Conservation (phyloP, 2,329 filamentous ascomycete species). For the Nakataea oryzae region DNA sequence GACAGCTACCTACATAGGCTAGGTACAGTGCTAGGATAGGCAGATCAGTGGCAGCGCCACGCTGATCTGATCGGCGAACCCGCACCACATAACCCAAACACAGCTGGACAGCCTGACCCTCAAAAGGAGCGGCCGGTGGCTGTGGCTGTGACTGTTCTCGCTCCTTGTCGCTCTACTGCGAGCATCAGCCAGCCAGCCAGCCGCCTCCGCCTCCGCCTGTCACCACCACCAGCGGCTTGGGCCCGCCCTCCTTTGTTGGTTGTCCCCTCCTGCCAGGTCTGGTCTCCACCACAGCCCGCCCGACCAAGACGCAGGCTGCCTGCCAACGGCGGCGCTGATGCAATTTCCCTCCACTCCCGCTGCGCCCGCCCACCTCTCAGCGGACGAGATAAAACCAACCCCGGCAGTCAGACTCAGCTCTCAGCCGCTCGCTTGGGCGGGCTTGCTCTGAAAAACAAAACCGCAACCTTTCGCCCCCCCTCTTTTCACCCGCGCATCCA, state of each 20-base stretch:
- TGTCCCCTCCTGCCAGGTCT: background rate
- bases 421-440: background rate
- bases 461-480: background rate
- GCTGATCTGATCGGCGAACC: background rate
- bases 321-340: background rate
- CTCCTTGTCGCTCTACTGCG: background rate
- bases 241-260: background rate
- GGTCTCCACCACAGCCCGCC: background rate
- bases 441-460: background rate
- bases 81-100: background rate
- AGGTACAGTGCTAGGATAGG: no score
- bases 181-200: background rate
- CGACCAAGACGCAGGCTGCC: background rate
- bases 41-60: no score
- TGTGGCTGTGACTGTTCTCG: background rate
- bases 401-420: background rate
- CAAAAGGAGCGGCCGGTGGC: background rate
- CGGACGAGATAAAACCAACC: background rate
- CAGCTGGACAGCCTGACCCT: background rate
- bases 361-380: background rate
- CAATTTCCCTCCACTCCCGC: background rate
- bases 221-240: background rate
- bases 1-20: no score
- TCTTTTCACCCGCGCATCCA: background rate
- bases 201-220: no score